Evolutionary conservation across 2,329 filamentous ascomycete species (phyloP).

Genomic region (Aspergillus candidus): DNA sequence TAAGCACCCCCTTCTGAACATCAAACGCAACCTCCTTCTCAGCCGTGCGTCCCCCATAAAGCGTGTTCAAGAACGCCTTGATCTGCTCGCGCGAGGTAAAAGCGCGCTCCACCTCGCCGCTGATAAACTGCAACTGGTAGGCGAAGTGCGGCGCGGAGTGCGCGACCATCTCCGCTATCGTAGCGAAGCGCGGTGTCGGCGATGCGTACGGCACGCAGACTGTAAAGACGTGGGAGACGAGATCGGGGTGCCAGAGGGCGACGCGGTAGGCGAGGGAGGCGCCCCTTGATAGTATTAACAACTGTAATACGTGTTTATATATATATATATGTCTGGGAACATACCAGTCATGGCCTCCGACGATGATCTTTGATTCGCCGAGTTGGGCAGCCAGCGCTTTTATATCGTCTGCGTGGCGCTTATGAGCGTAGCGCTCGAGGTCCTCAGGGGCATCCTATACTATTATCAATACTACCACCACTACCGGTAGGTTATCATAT

Average conservation of each 20-base stretch:
- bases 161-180: constrained; percentile 56
- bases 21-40: constrained; percentile 54
- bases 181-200: constrained; percentile 48
- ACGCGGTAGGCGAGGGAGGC: constrained; percentile 70
- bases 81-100: constrained; percentile 57
- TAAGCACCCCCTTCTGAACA: constrained; percentile 55
- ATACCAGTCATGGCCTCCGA: constrained; percentile 85
- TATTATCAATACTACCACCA: constrained; percentile 26
- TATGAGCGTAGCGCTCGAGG: constrained; percentile 61
- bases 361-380: constrained; percentile 56
- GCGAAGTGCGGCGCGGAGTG: constrained; percentile 60
- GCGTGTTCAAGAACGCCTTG: constrained; percentile 60
- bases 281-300: constrained; percentile 51
- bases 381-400: constrained; percentile 61
- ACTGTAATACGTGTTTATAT: background rate
- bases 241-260: constrained; percentile 64
- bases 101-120: constrained; percentile 57
- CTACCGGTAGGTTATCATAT: background rate
- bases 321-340: background rate
- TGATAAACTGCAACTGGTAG: constrained; percentile 78
- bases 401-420: constrained; percentile 68
- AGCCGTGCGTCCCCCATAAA: constrained; percentile 62
- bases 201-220: constrained; percentile 70
- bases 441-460: constrained; percentile 54
- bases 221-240: constrained; percentile 69